phyloP scores from a whole-genome alignment of 495 filamentous ascomycete genomes.

The Jackrogersella multiformis region DNA sequence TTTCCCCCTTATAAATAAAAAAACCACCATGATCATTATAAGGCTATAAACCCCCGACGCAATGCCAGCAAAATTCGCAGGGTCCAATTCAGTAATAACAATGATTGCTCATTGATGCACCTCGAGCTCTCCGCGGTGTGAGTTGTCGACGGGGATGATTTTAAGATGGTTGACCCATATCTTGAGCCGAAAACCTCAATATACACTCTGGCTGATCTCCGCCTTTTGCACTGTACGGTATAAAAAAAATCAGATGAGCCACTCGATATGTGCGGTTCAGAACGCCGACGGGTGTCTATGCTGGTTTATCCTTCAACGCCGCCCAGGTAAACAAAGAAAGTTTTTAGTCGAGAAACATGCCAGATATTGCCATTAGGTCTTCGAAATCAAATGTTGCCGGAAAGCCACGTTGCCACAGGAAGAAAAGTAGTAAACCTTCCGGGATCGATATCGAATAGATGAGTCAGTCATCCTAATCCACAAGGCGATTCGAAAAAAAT shows the following conservation, averaged over 20 bases:
- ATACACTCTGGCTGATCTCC: constrained; percentile 36
- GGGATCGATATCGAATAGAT: constrained; percentile 29
- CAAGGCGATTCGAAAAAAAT: background rate
- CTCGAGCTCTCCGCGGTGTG: constrained; percentile 24
- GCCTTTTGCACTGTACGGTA: constrained; percentile 28
- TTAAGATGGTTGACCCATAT: constrained; percentile 20
- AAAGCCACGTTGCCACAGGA: constrained; percentile 20
- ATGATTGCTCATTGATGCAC: constrained; percentile 29
- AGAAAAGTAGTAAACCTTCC: constrained; percentile 20
- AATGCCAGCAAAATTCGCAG: constrained; percentile 15
- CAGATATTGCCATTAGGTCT: constrained; percentile 41
- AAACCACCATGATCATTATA: constrained; percentile 36
- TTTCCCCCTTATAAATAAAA: constrained; percentile 20
- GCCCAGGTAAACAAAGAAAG: constrained; percentile 45
- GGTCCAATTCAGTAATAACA: constrained; percentile 16
- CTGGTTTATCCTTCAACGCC: constrained; percentile 50
- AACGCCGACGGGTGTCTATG: constrained; percentile 50
- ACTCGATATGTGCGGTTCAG: constrained; percentile 40
- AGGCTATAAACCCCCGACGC: constrained; percentile 19
- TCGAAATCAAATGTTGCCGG: constrained; percentile 18
- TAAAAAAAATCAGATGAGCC: constrained; percentile 41
- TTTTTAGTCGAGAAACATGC: constrained; percentile 42
- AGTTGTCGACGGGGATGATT: constrained; percentile 28
- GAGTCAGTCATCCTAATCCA: background rate
- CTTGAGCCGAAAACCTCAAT: constrained; percentile 34